Evolutionary conservation across 257 asterid genomes (phyloP), one percentile per base, ranked within the genome.

Genomic region (Solanum bulbocastanum): DNA sequence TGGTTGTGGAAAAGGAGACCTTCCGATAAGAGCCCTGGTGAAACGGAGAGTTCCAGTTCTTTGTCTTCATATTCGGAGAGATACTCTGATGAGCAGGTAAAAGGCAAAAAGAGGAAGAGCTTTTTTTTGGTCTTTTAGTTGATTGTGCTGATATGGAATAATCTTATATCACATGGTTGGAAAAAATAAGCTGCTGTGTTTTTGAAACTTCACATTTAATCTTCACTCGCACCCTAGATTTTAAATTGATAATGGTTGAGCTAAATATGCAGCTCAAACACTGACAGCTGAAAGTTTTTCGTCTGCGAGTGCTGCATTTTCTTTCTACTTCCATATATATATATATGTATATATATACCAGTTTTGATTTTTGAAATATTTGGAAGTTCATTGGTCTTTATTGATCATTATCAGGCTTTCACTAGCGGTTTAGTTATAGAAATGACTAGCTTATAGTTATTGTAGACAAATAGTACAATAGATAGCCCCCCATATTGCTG

Each of bases 1-100:
- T 95, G 98, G 97, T 89, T 92, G 85, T 95, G 96, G 98, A 95
- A 92, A 90, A 95, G 90, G 90, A 92, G 89, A 88, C 87, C 94
- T 85, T 91, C 95, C 2, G 98, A 94, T 87, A 92, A 93, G 91
- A 92, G 96, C 86, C 93, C 96, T 1, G 97, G 97, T 33, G 97
- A 93, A 88, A 92, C 94, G 60, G 98, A 94, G 83, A 93, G 96
- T 91, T 92, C 96, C 0, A 95, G 93, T 46, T 93, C 95, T 18
- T 75, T 92, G 90, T 92, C 95, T 75, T 93, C 95, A 22, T 92
- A 90, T 87, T 93, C 96, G 7, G 94, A 93, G 91, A 92, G 94
- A 91, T 90, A 83, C 89, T 94, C 94, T 11, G 97, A 93, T 88
- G 98, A 95, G 86, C 97, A 90, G 94, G 98, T 95, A 87, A 3